These are phyloP conservation scores for Saturnispora ahearnii DNA, from an alignment of 805 yeast genomes.

Conservation along the genomic window DNA sequence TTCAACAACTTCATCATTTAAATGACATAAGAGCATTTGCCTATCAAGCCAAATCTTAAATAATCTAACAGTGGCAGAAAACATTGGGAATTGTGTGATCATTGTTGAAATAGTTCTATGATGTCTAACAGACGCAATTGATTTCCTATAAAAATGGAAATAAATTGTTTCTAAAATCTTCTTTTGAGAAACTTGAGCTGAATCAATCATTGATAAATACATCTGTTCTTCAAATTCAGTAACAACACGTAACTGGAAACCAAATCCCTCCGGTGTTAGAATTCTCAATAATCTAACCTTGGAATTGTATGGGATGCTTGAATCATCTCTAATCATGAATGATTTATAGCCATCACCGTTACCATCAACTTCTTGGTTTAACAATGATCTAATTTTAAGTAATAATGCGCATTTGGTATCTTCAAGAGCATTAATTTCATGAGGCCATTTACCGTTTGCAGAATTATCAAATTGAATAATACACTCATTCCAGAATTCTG, in stretches of 20 bases:
- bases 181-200: constrained; percentile 51
- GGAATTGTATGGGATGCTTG: constrained; percentile 53
- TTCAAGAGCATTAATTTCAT: constrained; percentile 75
- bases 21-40: constrained; percentile 63
- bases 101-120: constrained; percentile 68
- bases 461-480: constrained; percentile 84
- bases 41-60: constrained; percentile 86
- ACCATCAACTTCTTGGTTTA: constrained; percentile 32
- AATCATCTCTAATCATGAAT: constrained; percentile 55
- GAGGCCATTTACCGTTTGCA: constrained; percentile 78
- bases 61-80: constrained; percentile 71
- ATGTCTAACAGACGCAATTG: constrained; percentile 65
- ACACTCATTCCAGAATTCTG: constrained; percentile 72
- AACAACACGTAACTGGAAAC: constrained; percentile 65
- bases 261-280: constrained; percentile 83
- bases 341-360: constrained; percentile 40
- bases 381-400: constrained; percentile 46
- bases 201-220: constrained; percentile 62
- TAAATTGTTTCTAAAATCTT: constrained; percentile 52
- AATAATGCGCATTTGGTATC: constrained; percentile 86
- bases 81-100: constrained; percentile 61
- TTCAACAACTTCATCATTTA: constrained; percentile 74
- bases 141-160: constrained; percentile 54
- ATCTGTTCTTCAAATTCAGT: constrained; percentile 79
- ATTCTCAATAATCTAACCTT: constrained; percentile 52